Evolutionary conservation across 1,284 basidiomycete genomes (phyloP), one percentile per base, ranked within the genome.

Genomic region (Rhodofomes roseus): DNA sequence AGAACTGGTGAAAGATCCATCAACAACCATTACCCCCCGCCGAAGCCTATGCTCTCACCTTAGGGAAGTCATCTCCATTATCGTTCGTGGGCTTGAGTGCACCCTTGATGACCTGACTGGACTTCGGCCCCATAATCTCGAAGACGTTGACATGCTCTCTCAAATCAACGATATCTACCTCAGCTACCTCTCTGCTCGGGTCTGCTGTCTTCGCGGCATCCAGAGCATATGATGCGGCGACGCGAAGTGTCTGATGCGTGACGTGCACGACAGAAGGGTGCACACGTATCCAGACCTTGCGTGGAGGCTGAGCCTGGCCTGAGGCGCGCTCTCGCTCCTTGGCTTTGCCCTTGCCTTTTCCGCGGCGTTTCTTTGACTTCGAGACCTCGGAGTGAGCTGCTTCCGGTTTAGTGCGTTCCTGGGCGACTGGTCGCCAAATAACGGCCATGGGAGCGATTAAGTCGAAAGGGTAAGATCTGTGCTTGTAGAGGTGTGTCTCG

Each of bases 41-140:
- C 27, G 12, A 50, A 36, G 31, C 20, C 29, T 12, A 2, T 11
- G 11, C 20, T 60, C 75, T 46, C 59, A 90, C 90, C 76, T 84
- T 77, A 60, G 78, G 81, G 63, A 90, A 89, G 34, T 86, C 84
- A n/a, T 70, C 73, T 41, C 83, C 68, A 40, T 87, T 84, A 0
- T 78, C 77, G 11, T 77, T 74, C 11, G 81, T 78, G 8, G 87
- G 81, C 27, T 77, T 82, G 52, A 96, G 68, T 1, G 87, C 87
- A 20, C 92, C 90, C 65, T 82, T 84, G 54, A 96, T 73, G 8
- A 95, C 83, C 67, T 91, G 89, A 59, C 83, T 93, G 0, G 92
- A 81, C 68, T 88, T 89, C 1, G 91, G 90, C 2, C 95, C 95
- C 77, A 90, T 89, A 20, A 96, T 83, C 69, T 97, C 93, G 66